Conservation (phyloP, 2,329 filamentous ascomycete species). For the Diplodia corticola region DNA sequence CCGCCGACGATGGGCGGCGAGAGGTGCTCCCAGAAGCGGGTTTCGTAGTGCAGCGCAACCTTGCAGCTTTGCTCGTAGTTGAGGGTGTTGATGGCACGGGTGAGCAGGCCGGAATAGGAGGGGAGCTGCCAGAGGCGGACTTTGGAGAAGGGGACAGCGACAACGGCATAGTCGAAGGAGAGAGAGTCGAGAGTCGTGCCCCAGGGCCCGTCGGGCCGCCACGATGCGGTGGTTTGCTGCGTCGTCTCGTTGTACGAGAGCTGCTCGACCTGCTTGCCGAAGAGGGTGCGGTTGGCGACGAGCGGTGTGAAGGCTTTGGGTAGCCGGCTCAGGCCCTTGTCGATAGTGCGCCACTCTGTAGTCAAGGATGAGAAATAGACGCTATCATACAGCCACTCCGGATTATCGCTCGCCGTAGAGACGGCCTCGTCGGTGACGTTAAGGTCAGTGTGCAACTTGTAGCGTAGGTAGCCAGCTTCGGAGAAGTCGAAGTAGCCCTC, state of each 20-base stretch:
- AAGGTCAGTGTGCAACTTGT: slow-evolving; percentile 55
- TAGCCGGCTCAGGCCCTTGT: slow-evolving; percentile 60
- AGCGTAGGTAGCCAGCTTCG: slow-evolving; percentile 63
- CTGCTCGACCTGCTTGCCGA: slow-evolving; percentile 59
- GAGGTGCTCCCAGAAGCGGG: slow-evolving; percentile 61
- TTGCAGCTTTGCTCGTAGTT: slow-evolving; percentile 56
- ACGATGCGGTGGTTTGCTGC: slow-evolving; percentile 59
- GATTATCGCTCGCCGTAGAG: slow-evolving; percentile 47
- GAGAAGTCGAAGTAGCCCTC: slow-evolving; percentile 64
- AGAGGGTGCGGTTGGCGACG: slow-evolving; percentile 57
- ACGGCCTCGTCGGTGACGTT: slow-evolving; percentile 59
- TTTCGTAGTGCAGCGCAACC: slow-evolving; percentile 67
- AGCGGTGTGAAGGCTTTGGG: slow-evolving; percentile 64
- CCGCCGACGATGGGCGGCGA: slow-evolving; percentile 62
- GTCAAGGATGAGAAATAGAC: slow-evolving; percentile 64
- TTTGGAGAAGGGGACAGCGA: slow-evolving; percentile 64
- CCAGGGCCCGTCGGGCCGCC: slow-evolving; percentile 52
- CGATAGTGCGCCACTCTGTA: slow-evolving; percentile 64
- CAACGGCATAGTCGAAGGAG: slow-evolving; percentile 66
- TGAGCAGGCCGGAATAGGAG: slow-evolving; percentile 51
- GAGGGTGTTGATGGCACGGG: slow-evolving; percentile 50
- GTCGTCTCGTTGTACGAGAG: slow-evolving; percentile 54
- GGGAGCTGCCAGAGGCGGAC: slow-evolving; percentile 64
- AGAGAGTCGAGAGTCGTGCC: slow-evolving; percentile 47
- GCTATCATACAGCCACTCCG: slow-evolving; percentile 56